Conservation (phyloP, 228 moss, liverwort and hornwort species). For the Sphagnum magellanicum region DNA sequence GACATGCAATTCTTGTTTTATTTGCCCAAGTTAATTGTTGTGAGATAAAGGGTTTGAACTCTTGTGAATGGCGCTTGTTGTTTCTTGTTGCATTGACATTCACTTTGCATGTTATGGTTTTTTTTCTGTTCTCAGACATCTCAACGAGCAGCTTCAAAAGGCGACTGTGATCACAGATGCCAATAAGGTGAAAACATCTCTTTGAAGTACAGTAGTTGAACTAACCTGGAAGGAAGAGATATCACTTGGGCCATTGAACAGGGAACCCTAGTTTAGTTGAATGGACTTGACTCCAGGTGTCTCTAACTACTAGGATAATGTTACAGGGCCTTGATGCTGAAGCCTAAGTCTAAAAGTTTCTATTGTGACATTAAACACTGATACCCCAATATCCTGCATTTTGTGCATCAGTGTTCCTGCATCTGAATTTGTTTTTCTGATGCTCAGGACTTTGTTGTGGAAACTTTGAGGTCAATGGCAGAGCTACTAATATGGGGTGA, state of each 20-base stretch:
- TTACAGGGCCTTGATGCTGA: too few species aligned
- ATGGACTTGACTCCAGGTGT: too few species aligned
- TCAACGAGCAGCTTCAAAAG: conserved; percentile 86
- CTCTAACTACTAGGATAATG: too few species aligned
- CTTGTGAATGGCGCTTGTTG: conserved; percentile 5
- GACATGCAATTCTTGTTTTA: not conserved
- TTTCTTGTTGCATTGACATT: too few species aligned
- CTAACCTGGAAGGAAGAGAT: too few species aligned
- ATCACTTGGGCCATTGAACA: too few species aligned
- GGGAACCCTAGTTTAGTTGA: too few species aligned
- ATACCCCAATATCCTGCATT: too few species aligned
- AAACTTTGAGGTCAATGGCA: conserved; percentile 95
- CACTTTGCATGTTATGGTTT: too few species aligned
- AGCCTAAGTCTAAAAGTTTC: too few species aligned
- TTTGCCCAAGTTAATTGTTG: not conserved
- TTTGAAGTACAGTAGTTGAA: too few species aligned
- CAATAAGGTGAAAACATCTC: conserved; percentile 60
- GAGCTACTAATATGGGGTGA: conserved; percentile 99
- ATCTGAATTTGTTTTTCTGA: not conserved
- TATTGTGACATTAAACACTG: too few species aligned
- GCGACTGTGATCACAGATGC: conserved; percentile 73
- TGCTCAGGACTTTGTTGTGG: conserved; percentile 81
- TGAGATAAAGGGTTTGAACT: not conserved
- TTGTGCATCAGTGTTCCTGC: not conserved
- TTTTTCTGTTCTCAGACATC: conserved; percentile 40